phyloP scores from a whole-genome alignment of 345 rosid genomes.

The Linum lewisii region DNA sequence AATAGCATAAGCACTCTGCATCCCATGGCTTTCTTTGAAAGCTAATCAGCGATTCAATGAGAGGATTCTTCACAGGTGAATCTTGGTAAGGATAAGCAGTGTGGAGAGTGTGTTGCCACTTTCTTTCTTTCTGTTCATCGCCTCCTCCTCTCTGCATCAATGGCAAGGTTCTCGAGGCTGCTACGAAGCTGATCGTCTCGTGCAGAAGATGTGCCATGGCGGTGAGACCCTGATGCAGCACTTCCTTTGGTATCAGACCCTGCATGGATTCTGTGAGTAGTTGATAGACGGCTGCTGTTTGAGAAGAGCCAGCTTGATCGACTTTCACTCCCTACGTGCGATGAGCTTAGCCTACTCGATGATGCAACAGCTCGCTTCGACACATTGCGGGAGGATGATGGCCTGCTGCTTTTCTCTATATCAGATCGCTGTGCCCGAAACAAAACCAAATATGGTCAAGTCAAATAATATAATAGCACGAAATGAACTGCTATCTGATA shows the following conservation, averaged over 20 bases:
- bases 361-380: conserved; percentile 30
- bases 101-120: not conserved
- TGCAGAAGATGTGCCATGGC: not conserved
- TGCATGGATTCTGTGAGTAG: conserved; percentile 22
- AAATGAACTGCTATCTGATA: not conserved
- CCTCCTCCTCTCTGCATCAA: conserved; percentile 18
- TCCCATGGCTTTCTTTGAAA: not conserved
- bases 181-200: conserved; percentile 17
- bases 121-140: not conserved
- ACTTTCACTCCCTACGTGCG: conserved; percentile 19
- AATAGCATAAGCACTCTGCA: not conserved
- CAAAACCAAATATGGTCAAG: too few species aligned
- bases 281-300: conserved; percentile 21
- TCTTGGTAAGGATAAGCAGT: not conserved
- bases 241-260: conserved; percentile 14
- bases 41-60: not conserved
- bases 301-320: conserved; percentile 35
- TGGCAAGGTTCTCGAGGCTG: conserved; percentile 14
- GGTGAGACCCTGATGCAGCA: conserved; percentile 7
- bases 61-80: not conserved
- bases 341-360: conserved; percentile 25
- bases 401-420: not conserved
- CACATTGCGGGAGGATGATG: conserved; percentile 8
- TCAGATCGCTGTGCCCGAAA: not conserved
- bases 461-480: too few species aligned